These are phyloP conservation scores for Cyamopsis tetragonoloba DNA, from an alignment of 306 rosid genomes.

Conservation along the genomic window DNA sequence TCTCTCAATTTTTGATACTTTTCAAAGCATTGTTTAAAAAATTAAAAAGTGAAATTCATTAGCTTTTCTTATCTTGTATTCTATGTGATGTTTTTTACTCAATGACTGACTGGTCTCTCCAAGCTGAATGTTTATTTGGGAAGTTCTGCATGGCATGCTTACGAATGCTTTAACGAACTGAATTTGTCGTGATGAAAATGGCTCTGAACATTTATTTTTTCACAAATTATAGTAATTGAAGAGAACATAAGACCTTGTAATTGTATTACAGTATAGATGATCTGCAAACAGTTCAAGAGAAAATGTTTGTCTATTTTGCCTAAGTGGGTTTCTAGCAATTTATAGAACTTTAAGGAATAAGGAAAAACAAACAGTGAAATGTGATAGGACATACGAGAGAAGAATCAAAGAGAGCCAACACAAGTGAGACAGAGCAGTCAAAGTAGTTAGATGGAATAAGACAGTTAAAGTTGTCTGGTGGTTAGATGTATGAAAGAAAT, in stretches of 20 bases:
- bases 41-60: neutral
- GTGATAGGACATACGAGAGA: neutral
- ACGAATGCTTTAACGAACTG: neutral
- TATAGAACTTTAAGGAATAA: neutral
- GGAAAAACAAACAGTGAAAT: neutral
- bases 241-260: neutral
- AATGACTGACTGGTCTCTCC: neutral
- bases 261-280: neutral
- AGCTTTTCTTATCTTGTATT: constrained; percentile 1
- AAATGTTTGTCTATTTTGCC: neutral
- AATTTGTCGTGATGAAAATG: neutral
- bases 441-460: neutral
- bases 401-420: neutral
- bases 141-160: neutral
- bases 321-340: neutral
- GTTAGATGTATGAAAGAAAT: neutral
- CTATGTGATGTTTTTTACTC: neutral
- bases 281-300: neutral
- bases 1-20: neutral
- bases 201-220: constrained; percentile 9
- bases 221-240: constrained; percentile 6
- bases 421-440: neutral
- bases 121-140: neutral
- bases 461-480: neutral
- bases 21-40: neutral